Conservation (phyloP, 306 rosid genomes). For the Comarum palustre region DNA sequence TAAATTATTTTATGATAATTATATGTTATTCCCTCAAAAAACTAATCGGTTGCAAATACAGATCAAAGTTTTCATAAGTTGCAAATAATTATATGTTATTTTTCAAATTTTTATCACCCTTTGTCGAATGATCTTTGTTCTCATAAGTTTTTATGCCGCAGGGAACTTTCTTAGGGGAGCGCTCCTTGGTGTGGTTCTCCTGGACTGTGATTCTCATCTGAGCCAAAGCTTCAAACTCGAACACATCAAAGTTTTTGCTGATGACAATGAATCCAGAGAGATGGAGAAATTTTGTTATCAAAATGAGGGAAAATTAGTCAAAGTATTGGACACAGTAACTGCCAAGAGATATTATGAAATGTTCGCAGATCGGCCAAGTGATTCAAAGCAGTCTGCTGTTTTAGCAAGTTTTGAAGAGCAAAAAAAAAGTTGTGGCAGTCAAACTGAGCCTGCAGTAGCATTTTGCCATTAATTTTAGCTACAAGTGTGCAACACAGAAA, state of each 20-base stretch:
- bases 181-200: slow-evolving; percentile 58
- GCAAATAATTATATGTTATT: too few species aligned
- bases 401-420: slow-evolving; percentile 69
- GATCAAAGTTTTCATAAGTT: too few species aligned
- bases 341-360: slow-evolving; percentile 34
- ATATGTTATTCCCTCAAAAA: too few species aligned
- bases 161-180: slow-evolving; percentile 74
- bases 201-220: slow-evolving; percentile 39
- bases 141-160: slow-evolving; percentile 30
- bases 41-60: too few species aligned
- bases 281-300: slow-evolving; percentile 52
- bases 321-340: slow-evolving; percentile 50
- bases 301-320: slow-evolving; percentile 51
- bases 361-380: slow-evolving; percentile 53
- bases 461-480: slow-evolving; percentile 7
- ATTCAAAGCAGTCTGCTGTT: slow-evolving; percentile 55
- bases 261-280: slow-evolving; percentile 48
- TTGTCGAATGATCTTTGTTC: neutral
- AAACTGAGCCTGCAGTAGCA: slow-evolving; percentile 16
- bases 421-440: slow-evolving; percentile 48
- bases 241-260: slow-evolving; percentile 46
- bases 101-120: neutral
- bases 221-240: slow-evolving; percentile 37
- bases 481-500: slow-evolving; percentile 1
- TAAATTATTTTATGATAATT: too few species aligned